Percentiles rank a stretch among this genome's conserved stretches.
Conservation (phyloP, 345 rosid genomes). For the Noccaea caerulescens region DNA sequence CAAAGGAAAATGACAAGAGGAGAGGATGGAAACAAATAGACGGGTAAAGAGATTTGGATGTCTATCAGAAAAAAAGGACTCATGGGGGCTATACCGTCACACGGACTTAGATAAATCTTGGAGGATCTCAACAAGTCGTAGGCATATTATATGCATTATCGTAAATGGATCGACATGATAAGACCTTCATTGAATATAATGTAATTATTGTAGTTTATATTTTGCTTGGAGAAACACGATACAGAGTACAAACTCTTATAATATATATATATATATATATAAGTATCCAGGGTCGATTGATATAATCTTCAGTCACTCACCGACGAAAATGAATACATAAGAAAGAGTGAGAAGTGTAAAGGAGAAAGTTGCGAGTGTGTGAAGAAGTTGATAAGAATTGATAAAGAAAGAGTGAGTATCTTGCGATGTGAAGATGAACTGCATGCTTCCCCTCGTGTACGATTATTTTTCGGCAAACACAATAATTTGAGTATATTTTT, state of each 20-base stretch:
- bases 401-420: not conserved
- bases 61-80: not conserved
- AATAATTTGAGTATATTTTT: not conserved
- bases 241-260: no score
- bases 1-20: constrained; percentile 25
- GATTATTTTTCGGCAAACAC: not conserved
- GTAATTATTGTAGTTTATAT: not conserved
- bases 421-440: not conserved
- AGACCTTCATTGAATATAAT: not conserved
- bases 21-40: constrained; percentile 11
- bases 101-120: not conserved
- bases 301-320: no score
- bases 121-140: not conserved
- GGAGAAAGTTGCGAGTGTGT: constrained; percentile 11
- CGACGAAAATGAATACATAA: not conserved
- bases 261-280: no score
- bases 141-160: not conserved
- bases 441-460: not conserved
- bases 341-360: constrained; percentile 1
- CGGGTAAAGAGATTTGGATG: constrained; percentile 14
- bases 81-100: constrained; percentile 12
- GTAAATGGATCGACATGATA: not conserved
- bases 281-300: no score
- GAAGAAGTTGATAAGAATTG: not conserved
- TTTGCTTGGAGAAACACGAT: no score